Evolutionary conservation across 83 land plant genomes (phyloP), one percentile per base, ranked within the genome.

Genomic region (Picea abies): DNA sequence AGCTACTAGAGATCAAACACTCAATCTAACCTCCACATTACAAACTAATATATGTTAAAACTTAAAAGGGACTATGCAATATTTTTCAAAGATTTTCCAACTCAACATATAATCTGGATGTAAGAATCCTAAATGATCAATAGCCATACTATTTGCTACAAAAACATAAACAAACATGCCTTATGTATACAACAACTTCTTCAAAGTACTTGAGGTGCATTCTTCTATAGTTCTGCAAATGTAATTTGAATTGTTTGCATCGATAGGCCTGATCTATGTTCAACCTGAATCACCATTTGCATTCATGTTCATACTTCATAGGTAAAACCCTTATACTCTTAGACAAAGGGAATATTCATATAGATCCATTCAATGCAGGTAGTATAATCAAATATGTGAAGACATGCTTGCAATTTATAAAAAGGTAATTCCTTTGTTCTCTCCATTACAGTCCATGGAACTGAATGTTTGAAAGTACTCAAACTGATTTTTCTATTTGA

Each of bases 171-270:
- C 64, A 9, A 94, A 90, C 81, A 80, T 94, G 56, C 94, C 93
- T 71, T 94, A 68, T n/a, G 75, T 76, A 17, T 75, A 64, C 63
- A 94, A 83, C 79, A 94, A 83, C 79, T 87, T 89, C 82, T 81
- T 87, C 63, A 89, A 64, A 63, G 89, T 87, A 70, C 82, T 84
- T 20, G 93, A 90, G 61, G 87, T 90, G 73, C 91, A 92, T 77
- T 82, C 86, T 60, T 90, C 89, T 32, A 94, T 85, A 76, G 90
- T 90, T 35, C 80, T 80, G 94, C 94, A 94, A 64, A 92, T 81
- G 19, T 86, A 73, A 65, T 81, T 84, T 81, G 90, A 65, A 56
- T 81, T 84, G 3, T 79, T 81, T 63, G 84, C 25, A 64, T 25
- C 32, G 8, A 17, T 68, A 49, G 20, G 25, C n/a, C 35, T 73